Evolutionary conservation across 2,329 filamentous ascomycete species (phyloP).

Genomic region (Penicillium sp.): DNA sequence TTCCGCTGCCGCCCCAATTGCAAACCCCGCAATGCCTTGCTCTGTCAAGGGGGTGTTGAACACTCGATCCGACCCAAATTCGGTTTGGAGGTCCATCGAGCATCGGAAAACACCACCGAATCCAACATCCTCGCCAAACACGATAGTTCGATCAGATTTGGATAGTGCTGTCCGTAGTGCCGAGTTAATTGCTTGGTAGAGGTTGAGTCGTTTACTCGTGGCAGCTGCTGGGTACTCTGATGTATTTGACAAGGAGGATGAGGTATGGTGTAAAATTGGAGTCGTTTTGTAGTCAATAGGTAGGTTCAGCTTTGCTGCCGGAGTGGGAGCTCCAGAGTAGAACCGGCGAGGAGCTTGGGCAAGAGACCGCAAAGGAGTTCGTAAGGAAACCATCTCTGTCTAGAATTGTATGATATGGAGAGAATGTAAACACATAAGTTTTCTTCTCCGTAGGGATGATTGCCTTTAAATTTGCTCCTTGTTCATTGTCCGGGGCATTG

Average conservation of each 20-base stretch:
- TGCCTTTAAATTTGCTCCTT: constrained; percentile 13
- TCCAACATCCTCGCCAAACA: constrained; percentile 96
- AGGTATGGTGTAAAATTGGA: constrained; percentile 74
- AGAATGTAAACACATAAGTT: neutral
- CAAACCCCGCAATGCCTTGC: constrained; percentile 92
- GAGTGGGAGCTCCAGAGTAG: constrained; percentile 49
- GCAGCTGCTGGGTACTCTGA: constrained; percentile 71
- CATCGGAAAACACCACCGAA: constrained; percentile 97
- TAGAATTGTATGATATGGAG: neutral
- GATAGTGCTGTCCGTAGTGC: constrained; percentile 79
- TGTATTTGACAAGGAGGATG: constrained; percentile 68
- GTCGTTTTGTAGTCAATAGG: constrained; percentile 84
- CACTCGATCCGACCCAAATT: constrained; percentile 81
- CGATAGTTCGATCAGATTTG: constrained; percentile 77
- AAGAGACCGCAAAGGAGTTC: constrained; percentile 16
- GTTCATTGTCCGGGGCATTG: constrained; percentile 22
- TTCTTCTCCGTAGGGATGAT: neutral
- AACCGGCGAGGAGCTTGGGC: constrained; percentile 25
- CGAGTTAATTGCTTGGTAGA: constrained; percentile 91
- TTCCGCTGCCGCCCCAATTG: constrained; percentile 82
- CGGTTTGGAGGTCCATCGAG: constrained; percentile 83
- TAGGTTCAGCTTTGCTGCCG: constrained; percentile 68
- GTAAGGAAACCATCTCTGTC: constrained; percentile 16
- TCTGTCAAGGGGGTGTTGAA: constrained; percentile 96
- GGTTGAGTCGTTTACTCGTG: constrained; percentile 80